These are phyloP conservation scores for Oryza nivara DNA, from an alignment of 176 grass and related monocot species.

Conservation along the genomic window DNA sequence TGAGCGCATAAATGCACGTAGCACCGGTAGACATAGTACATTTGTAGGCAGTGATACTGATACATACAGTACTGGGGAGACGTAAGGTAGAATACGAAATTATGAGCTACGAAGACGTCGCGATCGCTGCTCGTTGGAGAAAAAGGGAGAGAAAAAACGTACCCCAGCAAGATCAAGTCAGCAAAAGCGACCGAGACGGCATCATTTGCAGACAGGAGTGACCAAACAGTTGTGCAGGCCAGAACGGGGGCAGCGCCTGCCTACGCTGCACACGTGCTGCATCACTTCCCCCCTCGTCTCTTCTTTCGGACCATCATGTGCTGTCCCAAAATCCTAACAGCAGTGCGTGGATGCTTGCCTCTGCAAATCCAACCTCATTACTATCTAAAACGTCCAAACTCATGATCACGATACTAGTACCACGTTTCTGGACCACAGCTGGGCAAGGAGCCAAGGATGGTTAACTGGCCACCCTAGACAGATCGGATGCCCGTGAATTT, in stretches of 20 bases:
- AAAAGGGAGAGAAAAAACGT: neutral
- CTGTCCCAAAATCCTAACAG: neutral
- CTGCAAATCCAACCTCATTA: neutral
- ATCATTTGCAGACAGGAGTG: slow-evolving; percentile 23
- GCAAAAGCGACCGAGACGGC: slow-evolving; percentile 31
- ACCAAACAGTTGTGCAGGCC: slow-evolving; percentile 37
- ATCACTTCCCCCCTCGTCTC: slow-evolving; percentile 4
- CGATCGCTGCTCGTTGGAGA: neutral
- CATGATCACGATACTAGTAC: neutral
- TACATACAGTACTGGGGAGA: neutral
- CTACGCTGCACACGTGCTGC: slow-evolving; percentile 72
- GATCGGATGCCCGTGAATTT: neutral
- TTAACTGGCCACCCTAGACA: neutral
- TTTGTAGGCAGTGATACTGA: neutral
- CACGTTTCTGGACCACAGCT: neutral
- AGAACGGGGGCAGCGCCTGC: slow-evolving; percentile 45
- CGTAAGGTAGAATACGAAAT: neutral
- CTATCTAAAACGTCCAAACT: neutral
- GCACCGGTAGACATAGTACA: neutral
- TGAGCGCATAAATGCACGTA: neutral
- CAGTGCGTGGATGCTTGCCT: neutral
- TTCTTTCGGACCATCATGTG: slow-evolving; percentile 5
- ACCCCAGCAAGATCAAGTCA: neutral
- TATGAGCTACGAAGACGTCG: neutral
- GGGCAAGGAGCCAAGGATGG: slow-evolving; percentile 10